Conservation (phyloP, 176 grass and related monocot genomes). For the Oryza rufipogon region DNA sequence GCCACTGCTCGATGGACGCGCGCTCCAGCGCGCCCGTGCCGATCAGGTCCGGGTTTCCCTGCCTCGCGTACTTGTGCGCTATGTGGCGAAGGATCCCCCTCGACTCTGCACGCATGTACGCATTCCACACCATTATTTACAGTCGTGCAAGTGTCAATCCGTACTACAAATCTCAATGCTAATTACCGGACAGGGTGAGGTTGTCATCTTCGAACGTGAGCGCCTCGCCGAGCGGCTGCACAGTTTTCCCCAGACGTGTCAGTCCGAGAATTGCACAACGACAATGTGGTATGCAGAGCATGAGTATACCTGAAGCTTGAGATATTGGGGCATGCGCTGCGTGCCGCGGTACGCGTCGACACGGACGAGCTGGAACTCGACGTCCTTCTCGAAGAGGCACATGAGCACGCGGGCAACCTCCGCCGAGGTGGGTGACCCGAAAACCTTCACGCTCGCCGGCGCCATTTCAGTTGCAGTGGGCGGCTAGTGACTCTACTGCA, state of each 20-base stretch:
- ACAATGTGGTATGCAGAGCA: background rate
- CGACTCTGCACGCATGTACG: constrained; percentile 51
- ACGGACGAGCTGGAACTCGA: constrained; percentile 94
- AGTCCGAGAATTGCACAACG: background rate
- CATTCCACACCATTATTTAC: no score
- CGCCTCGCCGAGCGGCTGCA: constrained; percentile 75
- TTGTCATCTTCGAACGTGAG: constrained; percentile 93
- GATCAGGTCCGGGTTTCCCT: constrained; percentile 74
- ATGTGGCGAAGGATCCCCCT: constrained; percentile 81
- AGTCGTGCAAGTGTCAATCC: no score
- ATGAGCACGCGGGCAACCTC: constrained; percentile 92
- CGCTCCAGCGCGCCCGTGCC: constrained; percentile 80
- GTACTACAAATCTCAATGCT: background rate
- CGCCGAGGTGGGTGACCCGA: constrained; percentile 79
- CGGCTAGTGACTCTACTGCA: background rate
- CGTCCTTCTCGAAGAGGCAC: constrained; percentile 95
- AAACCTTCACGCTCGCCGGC: constrained; percentile 70
- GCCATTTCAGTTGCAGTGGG: constrained; percentile 15
- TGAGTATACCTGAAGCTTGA: constrained; percentile 73
- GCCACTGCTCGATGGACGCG: constrained; percentile 95
- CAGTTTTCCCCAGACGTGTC: background rate
- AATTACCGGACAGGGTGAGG: constrained; percentile 75
- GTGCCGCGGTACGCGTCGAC: constrained; percentile 79
- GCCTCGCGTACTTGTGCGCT: constrained; percentile 68
- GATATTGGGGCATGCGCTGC: constrained; percentile 81